Percentiles rank a stretch among this genome's conserved stretches.
phyloP scores from a whole-genome alignment of 352 stramenopile genomes.

The Aphanomyces cochlioides region DNA sequence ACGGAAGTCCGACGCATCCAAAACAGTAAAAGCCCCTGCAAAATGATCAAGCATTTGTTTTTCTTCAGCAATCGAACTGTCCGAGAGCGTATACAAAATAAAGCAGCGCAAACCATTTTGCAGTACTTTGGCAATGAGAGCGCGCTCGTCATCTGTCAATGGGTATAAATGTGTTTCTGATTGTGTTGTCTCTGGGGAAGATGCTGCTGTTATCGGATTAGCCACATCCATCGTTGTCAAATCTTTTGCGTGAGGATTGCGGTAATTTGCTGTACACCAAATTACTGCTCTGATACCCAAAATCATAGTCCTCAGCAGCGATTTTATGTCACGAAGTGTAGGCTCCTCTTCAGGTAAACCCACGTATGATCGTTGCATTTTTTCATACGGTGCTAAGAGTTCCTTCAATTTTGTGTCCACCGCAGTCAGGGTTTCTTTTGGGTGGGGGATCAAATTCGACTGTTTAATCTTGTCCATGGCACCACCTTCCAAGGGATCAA shows the following conservation, averaged over 20 bases:
- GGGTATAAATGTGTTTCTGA: conserved; percentile 56
- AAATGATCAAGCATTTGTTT: conserved; percentile 97
- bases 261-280: conserved; percentile 95
- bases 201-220: conserved; percentile 7
- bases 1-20: conserved; percentile 93
- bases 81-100: conserved; percentile 88
- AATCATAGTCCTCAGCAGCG: conserved; percentile 94
- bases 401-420: conserved; percentile 75
- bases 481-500: conserved; percentile 73
- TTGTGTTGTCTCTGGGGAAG: background rate
- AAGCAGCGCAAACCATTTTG: conserved; percentile 91
- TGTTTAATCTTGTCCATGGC: conserved; percentile 87
- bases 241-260: conserved; percentile 82
- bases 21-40: conserved; percentile 93
- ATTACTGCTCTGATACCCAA: conserved; percentile 97
- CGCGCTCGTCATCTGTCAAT: conserved; percentile 90
- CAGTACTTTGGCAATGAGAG: conserved; percentile 93
- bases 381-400: conserved; percentile 55
- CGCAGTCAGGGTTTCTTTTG: conserved; percentile 43
- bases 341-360: conserved; percentile 70
- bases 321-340: conserved; percentile 88
- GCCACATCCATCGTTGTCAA: conserved; percentile 72
- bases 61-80: conserved; percentile 83
- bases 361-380: conserved; percentile 47
- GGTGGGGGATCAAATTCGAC: conserved; percentile 66